Base-by-base conservation (phyloP, 495 filamentous ascomycete species). In the Cercophora samala region DNA sequence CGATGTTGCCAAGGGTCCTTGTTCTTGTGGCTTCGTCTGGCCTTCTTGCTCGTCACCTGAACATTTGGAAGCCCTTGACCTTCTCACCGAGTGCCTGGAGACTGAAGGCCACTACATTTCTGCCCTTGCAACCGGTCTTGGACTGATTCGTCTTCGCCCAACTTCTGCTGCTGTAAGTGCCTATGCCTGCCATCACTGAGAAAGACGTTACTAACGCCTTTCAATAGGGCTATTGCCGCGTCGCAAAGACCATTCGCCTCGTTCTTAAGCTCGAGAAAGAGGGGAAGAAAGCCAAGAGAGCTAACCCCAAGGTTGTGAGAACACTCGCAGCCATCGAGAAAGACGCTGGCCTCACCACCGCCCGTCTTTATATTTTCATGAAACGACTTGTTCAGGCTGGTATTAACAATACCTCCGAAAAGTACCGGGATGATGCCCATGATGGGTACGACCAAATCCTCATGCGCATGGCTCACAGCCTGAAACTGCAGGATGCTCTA, bases 201-300 rank as follows among this genome's bases (percentile, higher is more conserved):
- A 18, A 22, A 25, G 6, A 4, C 19, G 11, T 11, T 22, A 25
- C 63, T 72, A 18, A 71, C 62, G 15, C 9, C 25, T 6, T 19
- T 5, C 8, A 19, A 46, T 24, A 74, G 72, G 74, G 74, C 19
- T 76, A 76, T 60, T 75, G 73, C 32, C 73, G 74, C 23, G 69
- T 65, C 22, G 73, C 66, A n/a, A 60, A 53, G 23, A 61, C 75
- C 59, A 32, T 75, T 18, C 73, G 65, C 13, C 25, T 60, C 25
- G 19, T 76, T 29, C 22, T 64, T n/a, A 70, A 53, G 52, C 25
- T 53, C 25, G 37, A 56, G 2, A 24, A 56, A 19, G 22, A 42
- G 32, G 21, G 17, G 6, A 19, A 60, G 18, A 60, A 60, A 29
- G 26, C 58, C 23, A 24, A 19, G 22, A 29, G 6, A 60, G 6